Base-by-base conservation (phyloP, 2,329 filamentous ascomycete species). In the Rhinocladiella mackenziei region DNA sequence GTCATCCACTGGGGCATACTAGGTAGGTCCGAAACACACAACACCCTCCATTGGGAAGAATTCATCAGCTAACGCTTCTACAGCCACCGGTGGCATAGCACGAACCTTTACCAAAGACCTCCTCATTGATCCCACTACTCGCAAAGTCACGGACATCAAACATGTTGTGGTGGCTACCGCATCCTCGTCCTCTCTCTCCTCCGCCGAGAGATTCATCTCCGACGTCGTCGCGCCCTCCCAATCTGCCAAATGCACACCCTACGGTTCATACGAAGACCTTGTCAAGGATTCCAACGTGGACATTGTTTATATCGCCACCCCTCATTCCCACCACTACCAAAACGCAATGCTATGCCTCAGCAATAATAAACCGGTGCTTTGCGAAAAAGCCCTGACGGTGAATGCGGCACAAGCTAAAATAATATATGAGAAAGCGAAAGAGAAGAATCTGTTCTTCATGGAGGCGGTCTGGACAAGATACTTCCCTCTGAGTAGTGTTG, bases 311-410 rank as follows among this genome's bases (percentile, higher is more conserved):
- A 79, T 95, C 43, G 88, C 87, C 17, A 94, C 89, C 3, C 89
- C 89, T 11, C 89, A 94, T 70, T 89, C 85, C 58, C 89, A 94
- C 65, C 89, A 95, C 71, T 94, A 89, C 71, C 87, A 94, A 65
- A 91, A 95, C 67, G 78, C 80, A 53, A 86, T 89, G 78, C 76
- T 94, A n/a, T 84, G 82, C 31, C 74, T 95, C 28, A 77, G 86
- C 55, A 85, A 84, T 5, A 85, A 86, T 59, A 95, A 94, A 74
- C 77, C 91, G 58, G 87, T 95, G 20, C 77, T 95, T 23, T 94
- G 88, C 65, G 89, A 95, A 67, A 95, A 95, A 73, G 80, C 89
- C 0, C 83, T 95, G 58, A 94, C 88, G 1, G 85, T 91, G 51
- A 94, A 84, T 53, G 87, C 84, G 2, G 73, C 79, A 7, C 89